Base-by-base conservation (phyloP, 2,329 filamentous ascomycete genomes). In the Nannizziopsis barbatae region DNA sequence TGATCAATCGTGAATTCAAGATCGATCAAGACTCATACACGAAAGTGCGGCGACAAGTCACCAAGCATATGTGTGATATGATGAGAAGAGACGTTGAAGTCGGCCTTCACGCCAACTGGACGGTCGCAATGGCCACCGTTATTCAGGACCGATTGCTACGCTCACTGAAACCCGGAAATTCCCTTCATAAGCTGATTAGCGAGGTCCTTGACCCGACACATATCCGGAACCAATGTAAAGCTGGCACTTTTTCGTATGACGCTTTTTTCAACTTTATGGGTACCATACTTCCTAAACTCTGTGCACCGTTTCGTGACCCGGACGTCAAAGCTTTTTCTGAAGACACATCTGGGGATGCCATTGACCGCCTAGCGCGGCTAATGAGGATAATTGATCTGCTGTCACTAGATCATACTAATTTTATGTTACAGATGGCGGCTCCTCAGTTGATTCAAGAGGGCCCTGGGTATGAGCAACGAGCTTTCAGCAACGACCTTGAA, bases 181-280 rank as follows among this genome's bases (percentile, higher is more conserved):
- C 76, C 3, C 74, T 81, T 60, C 71, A 81, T 57, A 73, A 71
- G 11, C 63, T 80, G 49, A 78, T 83, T 42, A 75, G 74, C 15
- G 78, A 81, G 53, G 74, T 75, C 1, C 62, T 83, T 18, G 79
- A 83, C 53, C 73, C 76, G 2, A 73, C 75, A 11, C 64, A 76
- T 53, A 72, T 83, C 47, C 71, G 70, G 44, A 71, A 69, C 41
- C 77, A 82, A 57, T 78, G 75, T 59, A 71, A 69, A 30, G 74
- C 76, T 43, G 76, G 76, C 5, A 66, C 76, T 11, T 83, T 83
- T 58, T 81, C 77, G 0, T 82, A 82, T 53, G 72, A 75, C 43
- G 74, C 74, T 38, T 81, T 83, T 62, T 83, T 82, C 60, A 64
- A 68, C 11, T 82, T 81, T 55, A 81, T 82, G 70, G 73, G 75